Conservation (phyloP, 768 basidiomycete genomes). For the Mrakia frigida region DNA sequence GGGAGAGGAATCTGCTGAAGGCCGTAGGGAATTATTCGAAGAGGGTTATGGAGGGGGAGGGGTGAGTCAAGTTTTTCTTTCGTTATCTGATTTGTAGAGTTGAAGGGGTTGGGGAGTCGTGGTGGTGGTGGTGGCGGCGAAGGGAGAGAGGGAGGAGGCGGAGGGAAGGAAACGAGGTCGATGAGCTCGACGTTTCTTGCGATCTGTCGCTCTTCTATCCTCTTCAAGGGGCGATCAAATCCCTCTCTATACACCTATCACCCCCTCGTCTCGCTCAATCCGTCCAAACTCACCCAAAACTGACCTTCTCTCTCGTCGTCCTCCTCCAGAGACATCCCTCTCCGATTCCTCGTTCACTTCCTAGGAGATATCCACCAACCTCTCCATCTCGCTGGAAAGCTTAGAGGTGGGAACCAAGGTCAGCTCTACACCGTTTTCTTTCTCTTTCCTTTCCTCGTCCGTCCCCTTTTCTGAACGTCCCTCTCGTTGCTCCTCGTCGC, state of each 20-base stretch:
- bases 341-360: slow-evolving; percentile 91
- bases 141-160: background rate
- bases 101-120: background rate
- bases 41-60: slow-evolving; percentile 50
- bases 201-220: background rate
- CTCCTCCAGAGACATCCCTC: slow-evolving; percentile 60
- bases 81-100: background rate
- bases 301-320: slow-evolving; percentile 2
- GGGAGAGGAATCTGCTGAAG: slow-evolving; percentile 62
- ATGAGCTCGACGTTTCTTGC: background rate
- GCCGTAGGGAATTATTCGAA: slow-evolving; percentile 70
- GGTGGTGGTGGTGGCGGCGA: background rate
- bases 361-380: slow-evolving; percentile 55
- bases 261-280: too few species aligned
- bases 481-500: background rate
- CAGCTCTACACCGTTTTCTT: slow-evolving; percentile 32
- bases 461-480: background rate
- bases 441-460: background rate
- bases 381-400: slow-evolving; percentile 79
- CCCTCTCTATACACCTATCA: too few species aligned
- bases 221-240: too few species aligned
- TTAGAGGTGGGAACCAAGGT: slow-evolving; percentile 78
- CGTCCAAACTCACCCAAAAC: background rate
- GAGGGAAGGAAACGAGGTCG: background rate
- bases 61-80: slow-evolving; percentile 34